Evolutionary conservation across 805 yeast species (phyloP).

Genomic region (Candida qinlingensis): DNA sequence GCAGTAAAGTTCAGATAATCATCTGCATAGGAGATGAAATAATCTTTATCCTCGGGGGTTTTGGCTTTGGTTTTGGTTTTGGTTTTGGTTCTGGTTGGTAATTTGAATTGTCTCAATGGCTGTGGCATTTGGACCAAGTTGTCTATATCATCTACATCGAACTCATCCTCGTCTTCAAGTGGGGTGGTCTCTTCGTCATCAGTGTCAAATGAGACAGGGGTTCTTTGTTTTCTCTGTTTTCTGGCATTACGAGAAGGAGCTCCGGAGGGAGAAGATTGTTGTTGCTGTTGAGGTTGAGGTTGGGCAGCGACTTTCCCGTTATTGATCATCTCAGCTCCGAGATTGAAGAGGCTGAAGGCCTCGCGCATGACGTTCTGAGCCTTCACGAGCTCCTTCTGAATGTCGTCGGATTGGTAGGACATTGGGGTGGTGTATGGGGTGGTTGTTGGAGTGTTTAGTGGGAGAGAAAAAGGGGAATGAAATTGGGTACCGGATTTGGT

Average conservation of each 20-base stretch:
- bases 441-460: not conserved
- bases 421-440: not conserved
- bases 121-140: not conserved
- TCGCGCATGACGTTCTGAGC: conserved; percentile 22
- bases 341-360: conserved; percentile 22
- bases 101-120: not conserved
- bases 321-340: conserved; percentile 21
- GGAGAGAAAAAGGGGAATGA: not conserved
- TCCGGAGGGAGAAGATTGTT: too few species aligned
- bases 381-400: conserved; percentile 7
- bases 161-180: conserved; percentile 17
- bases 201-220: conserved; percentile 18
- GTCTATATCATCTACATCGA: conserved; percentile 1
- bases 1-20: conserved; percentile 68
- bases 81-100: not conserved
- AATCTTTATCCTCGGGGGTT: conserved; percentile 16
- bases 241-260: not conserved
- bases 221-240: not conserved
- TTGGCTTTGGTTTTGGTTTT: too few species aligned
- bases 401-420: not conserved
- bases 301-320: not conserved
- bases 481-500: not conserved
- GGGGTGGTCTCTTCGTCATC: conserved; percentile 20
- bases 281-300: too few species aligned
- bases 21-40: conserved; percentile 30